phyloP scores from a whole-genome alignment of 2,329 filamentous ascomycete genomes.

The Diplodia seriata region DNA sequence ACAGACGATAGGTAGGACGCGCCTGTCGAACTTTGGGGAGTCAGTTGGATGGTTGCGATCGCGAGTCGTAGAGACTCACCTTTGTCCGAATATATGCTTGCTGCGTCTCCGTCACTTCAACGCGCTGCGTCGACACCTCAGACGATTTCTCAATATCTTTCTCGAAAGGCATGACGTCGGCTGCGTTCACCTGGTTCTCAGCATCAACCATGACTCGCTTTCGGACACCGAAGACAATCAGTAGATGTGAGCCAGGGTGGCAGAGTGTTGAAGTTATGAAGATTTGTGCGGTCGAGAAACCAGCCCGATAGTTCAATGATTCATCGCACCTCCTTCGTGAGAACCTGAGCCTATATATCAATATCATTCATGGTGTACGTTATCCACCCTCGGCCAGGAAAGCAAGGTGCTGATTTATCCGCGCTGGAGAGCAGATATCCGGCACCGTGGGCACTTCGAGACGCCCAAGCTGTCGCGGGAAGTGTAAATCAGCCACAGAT shows the following conservation, averaged over 20 bases:
- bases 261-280: not conserved
- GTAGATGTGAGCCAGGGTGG: not conserved
- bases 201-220: not conserved
- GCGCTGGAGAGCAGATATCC: conserved; percentile 19
- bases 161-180: not conserved
- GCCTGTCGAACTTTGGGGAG: conserved; percentile 36
- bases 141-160: conserved; percentile 7
- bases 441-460: not conserved
- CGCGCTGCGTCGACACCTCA: not conserved
- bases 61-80: not conserved
- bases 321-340: not conserved
- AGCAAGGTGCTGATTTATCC: conserved; percentile 13
- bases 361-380: not conserved
- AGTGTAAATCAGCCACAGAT: not conserved
- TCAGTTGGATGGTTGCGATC: not conserved
- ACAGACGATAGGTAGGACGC: conserved; percentile 40
- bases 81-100: conserved; percentile 11
- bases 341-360: conserved; percentile 4
- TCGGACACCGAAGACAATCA: not conserved
- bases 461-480: not conserved
- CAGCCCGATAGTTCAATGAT: not conserved
- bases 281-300: not conserved
- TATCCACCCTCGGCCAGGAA: conserved; percentile 14
- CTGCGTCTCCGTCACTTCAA: conserved; percentile 9
- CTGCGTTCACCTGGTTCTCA: not conserved